A percentile compares a stretch with the other conserved stretches of the same genome.
Conservation (phyloP, 208 protist species). For the Plasmodiophora brassicae region DNA sequence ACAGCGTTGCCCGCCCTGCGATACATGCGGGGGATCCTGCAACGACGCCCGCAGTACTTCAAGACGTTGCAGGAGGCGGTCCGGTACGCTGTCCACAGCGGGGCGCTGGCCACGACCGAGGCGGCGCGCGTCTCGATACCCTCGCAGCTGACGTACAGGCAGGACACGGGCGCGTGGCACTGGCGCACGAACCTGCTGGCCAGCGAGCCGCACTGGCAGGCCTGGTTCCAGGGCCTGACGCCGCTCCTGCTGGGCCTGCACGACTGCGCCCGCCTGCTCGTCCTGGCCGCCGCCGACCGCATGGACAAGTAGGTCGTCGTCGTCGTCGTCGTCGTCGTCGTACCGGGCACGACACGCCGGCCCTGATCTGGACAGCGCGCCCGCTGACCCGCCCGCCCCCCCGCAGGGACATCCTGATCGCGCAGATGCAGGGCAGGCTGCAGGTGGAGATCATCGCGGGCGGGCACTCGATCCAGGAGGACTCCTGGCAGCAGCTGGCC, state of each 20-base stretch:
- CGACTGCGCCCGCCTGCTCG: neutral
- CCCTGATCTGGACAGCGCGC: no score
- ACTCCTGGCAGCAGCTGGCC: neutral
- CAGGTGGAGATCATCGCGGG: constrained; percentile 1
- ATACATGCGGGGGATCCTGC: neutral
- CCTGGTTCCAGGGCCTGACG: neutral
- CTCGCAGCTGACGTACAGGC: neutral
- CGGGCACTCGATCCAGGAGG: neutral
- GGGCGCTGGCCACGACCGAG: neutral
- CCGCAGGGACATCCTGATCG: constrained; percentile 9
- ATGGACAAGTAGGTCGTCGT: constrained; percentile 28
- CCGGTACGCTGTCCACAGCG: neutral
- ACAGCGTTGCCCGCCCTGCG: neutral
- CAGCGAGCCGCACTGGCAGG: neutral
- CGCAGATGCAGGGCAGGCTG: neutral
- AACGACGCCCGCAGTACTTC: neutral
- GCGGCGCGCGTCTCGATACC: neutral
- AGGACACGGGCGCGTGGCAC: neutral
- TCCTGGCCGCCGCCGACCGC: neutral
- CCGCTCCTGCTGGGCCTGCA: neutral
- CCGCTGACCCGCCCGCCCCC: no score
- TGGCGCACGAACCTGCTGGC: neutral
- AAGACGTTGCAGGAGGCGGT: neutral
- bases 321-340: no score
- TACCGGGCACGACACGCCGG: no score